Evolutionary conservation across 2,329 filamentous ascomycete genomes (phyloP), one percentile per base, ranked within the genome.

Genomic region (Trichoderma simmonsii): DNA sequence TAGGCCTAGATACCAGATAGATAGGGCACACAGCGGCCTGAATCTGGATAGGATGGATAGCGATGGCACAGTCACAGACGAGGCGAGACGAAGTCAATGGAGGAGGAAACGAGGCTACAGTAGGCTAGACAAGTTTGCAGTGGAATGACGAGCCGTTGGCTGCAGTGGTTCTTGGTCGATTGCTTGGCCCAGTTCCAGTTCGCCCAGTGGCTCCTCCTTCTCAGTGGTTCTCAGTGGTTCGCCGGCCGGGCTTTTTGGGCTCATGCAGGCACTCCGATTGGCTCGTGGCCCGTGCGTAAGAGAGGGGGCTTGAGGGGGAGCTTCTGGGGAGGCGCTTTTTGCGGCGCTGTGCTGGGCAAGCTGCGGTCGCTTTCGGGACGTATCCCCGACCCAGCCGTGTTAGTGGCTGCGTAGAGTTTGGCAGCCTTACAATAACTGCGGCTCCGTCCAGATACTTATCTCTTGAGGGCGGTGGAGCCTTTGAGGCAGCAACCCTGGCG

Each of bases 181-280:
- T 15, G 14, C 14, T 36, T 36, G 34, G 34, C 34, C 34, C 34
- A 36, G 11, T 34, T 34, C 30, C 8, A 34, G 34, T 36, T 36
- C 34, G 34, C 34, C 34, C 34, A 36, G 34, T 36, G 14, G 34
- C 12, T 36, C 34, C 34, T 30, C 30, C 7, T 32, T 32, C 30
- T 32, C 28, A 30, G 28, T 28, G 28, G 28, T 28, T 36, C 34
- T 9, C 48, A 15, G n/a, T 67, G 64, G 32, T 67, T 67, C 48
- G 64, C 51, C 21, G 64, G 30, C 5, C 28, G 54, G 48, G 64
- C 43, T 28, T 48, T 48, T 63, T 43, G 12, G 34, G 15, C 26
- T 43, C 48, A 67, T 67, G 64, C 64, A 67, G 64, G 12, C 51
- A 39, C 64, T 67, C 64, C 64, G 64, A 67, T 67, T 67, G 64